These are phyloP conservation scores for Paraphaeosphaeria sporulosa DNA, from an alignment of 2,329 filamentous ascomycete genomes.

Conservation along the genomic window DNA sequence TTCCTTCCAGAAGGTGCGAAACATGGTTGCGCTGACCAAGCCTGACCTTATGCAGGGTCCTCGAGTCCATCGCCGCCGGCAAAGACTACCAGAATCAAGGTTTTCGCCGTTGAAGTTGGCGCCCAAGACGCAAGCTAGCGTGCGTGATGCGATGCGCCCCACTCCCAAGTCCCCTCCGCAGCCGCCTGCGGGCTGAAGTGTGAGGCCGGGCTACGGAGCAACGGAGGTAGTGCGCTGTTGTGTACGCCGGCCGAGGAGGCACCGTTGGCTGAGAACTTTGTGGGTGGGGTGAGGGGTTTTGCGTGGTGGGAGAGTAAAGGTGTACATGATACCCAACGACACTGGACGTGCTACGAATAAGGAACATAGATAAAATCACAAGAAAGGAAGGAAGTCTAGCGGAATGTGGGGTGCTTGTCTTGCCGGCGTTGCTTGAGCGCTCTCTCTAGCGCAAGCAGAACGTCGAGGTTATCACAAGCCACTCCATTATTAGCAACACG, in stretches of 20 bases:
- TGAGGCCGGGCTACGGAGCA: background rate
- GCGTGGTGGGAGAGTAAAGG: background rate
- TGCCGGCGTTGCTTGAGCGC: too few relatives aligned
- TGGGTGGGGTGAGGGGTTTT: background rate
- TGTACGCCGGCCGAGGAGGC: too few relatives aligned
- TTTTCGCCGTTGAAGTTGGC: conserved; percentile 61
- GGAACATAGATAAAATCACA: too few relatives aligned
- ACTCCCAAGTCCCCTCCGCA: background rate
- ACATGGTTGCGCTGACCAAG: conserved; percentile 20
- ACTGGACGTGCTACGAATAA: too few relatives aligned
- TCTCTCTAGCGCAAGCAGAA: too few relatives aligned
- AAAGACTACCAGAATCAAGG: conserved; percentile 76
- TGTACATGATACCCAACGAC: background rate
- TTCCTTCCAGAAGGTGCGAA: conserved; percentile 7
- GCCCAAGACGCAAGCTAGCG: conserved; percentile 35
- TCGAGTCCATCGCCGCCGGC: conserved; percentile 82
- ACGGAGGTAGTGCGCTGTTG: too few relatives aligned
- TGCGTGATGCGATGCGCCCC: conserved; percentile 26
- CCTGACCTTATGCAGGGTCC: conserved; percentile 62
- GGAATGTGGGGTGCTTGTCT: too few relatives aligned
- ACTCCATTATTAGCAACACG: too few relatives aligned
- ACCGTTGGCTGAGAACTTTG: too few relatives aligned
- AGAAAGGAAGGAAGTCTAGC: too few relatives aligned
- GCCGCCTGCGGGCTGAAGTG: conserved; percentile 6
- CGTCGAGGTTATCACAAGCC: too few relatives aligned